Base-by-base conservation (phyloP, 2,329 filamentous ascomycete species). In the Pezicula radicicola region DNA sequence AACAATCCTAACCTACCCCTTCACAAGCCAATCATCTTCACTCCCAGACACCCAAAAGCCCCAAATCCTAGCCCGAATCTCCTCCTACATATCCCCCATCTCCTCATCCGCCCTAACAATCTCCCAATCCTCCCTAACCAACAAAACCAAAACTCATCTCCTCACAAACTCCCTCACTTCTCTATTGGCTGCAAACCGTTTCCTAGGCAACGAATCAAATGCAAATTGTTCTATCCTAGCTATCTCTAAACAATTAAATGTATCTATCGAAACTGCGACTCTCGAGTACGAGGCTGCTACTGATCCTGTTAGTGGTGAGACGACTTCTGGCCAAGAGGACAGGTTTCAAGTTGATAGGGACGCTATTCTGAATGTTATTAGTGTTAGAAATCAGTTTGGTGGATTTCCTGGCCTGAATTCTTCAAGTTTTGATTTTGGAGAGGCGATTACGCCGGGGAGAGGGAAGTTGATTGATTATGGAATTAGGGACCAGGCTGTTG, bases 1-100 rank as follows among this genome's bases (percentile, higher is more conserved):
- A 33, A 67, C 63, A 9, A 66, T 67, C 49, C 55, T 67, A 41
- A 59, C 51, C 27, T 66, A 66, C 27, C 65, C 65, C 18, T 66
- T 65, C 51, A 66, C 63, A 8, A 58, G 55, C 12, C 35, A 64
- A 28, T 54, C 52, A 3, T 21, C 10, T 41, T 54, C 30, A 48
- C 48, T 62, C 1, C 53, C 54, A 35, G 30, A 39, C 33, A 47
- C 46, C 37, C 42, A 58, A 37, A 47, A 51, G 27, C 64, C 61
- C 4, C 7, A 4, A 8, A 30, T 30, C 28, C 28, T 30, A 30
- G 28, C 28, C 28, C 28, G 28, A 8, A 30, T 30, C 28, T 4
- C 28, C 4, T 2, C 7, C 10, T 30, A 30, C 28, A 30, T 30
- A 8, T 30, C 28, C 7, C 28, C 28, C 4, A 30, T 30, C 28